Conservation (phyloP, 2,329 filamentous ascomycete genomes). For the Raffaelea deltoideospora region DNA sequence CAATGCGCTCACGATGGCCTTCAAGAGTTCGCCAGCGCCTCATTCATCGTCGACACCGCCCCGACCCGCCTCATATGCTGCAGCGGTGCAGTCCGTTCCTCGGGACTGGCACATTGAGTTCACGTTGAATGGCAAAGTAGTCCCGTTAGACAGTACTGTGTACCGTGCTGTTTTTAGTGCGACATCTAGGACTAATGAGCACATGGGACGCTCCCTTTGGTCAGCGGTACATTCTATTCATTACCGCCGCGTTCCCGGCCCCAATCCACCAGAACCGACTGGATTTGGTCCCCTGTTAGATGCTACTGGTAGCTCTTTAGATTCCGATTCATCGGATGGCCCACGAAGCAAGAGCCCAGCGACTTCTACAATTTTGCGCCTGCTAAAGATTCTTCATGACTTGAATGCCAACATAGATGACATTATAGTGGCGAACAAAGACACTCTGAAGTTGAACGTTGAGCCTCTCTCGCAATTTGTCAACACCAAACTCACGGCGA, state of each 20-base stretch:
- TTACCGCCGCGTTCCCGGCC: conserved; percentile 73
- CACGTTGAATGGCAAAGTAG: conserved; percentile 66
- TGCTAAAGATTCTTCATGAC: conserved; percentile 82
- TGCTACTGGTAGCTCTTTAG: conserved; percentile 24
- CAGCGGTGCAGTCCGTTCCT: conserved; percentile 63
- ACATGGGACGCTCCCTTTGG: conserved; percentile 67
- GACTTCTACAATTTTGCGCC: conserved; percentile 71
- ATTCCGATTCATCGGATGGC: conserved; percentile 24
- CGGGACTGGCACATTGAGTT: conserved; percentile 98
- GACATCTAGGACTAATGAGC: conserved; percentile 38
- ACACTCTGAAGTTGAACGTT: conserved; percentile 52
- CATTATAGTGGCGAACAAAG: conserved; percentile 65
- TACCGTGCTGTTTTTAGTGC: conserved; percentile 79
- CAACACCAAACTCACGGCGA: conserved; percentile 95
- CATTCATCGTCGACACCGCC: conserved; percentile 40
- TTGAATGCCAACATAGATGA: conserved; percentile 90
- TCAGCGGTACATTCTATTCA: conserved; percentile 81
- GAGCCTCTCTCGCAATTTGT: conserved; percentile 90
- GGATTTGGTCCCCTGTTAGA: conserved; percentile 41
- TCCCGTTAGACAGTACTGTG: conserved; percentile 86
- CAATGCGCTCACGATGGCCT: conserved; percentile 22
- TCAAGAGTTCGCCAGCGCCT: conserved; percentile 27
- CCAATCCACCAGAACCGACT: conserved; percentile 57
- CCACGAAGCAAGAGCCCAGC: conserved; percentile 66
- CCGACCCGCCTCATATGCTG: conserved; percentile 66